Evolutionary conservation across 306 rosid genomes (phyloP).

Genomic region (Crataegus laevigata): DNA sequence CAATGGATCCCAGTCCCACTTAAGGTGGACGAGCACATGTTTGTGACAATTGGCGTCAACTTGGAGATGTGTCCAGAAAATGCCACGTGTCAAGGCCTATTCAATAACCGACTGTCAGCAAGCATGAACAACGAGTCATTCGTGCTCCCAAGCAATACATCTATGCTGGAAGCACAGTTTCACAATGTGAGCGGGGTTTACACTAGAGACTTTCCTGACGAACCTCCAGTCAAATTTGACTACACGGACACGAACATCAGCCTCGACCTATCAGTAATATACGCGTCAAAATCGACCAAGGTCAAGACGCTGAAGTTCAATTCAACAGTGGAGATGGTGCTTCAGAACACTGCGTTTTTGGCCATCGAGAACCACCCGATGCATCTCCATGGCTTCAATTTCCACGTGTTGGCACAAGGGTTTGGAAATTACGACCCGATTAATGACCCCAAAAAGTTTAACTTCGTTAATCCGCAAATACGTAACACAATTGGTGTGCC

Average conservation of each 20-base stretch:
- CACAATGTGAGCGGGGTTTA: conserved; percentile 24
- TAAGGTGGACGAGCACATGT: conserved; percentile 43
- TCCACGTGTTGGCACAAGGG: conserved; percentile 59
- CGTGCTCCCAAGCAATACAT: conserved; percentile 24
- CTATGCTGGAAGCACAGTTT: conserved; percentile 45
- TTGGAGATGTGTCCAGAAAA: conserved; percentile 16
- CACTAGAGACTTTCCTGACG: conserved; percentile 40
- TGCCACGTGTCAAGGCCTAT: conserved; percentile 25
- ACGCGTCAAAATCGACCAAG: conserved; percentile 44
- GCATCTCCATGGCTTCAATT: conserved; percentile 59
- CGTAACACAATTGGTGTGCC: conserved; percentile 68
- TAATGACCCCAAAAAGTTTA: conserved; percentile 26
- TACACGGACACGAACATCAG: conserved; percentile 18
- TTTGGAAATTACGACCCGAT: conserved; percentile 43
- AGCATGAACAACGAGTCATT: conserved; percentile 75
- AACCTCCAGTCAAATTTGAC: conserved; percentile 30
- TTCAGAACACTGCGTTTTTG: conserved; percentile 38
- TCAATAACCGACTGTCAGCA: conserved; percentile 22
- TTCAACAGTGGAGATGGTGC: conserved; percentile 46
- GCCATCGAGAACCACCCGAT: conserved; percentile 43
- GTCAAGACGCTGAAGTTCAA: conserved; percentile 49
- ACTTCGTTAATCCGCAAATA: conserved; percentile 42
- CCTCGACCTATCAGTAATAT: not conserved
- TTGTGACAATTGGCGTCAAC: conserved; percentile 32
- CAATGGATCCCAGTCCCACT: conserved; percentile 48